Percentiles rank a stretch among this genome's conserved stretches.
Conservation (phyloP, 805 yeast genomes). For the Suhomyces sp. region DNA sequence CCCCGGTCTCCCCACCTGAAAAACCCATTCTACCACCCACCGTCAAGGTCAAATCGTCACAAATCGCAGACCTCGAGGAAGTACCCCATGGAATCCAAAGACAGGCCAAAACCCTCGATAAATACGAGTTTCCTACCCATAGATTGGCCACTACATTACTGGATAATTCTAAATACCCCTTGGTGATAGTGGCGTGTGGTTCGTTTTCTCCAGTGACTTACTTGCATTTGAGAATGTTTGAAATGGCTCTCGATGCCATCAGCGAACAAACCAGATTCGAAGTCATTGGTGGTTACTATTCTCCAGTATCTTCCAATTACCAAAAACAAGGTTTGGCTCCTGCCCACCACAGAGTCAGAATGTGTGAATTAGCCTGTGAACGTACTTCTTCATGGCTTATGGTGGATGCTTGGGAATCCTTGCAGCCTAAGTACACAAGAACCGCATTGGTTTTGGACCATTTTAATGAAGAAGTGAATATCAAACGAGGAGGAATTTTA, state of each 20-base stretch:
- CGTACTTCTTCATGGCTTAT: slow-evolving; percentile 95
- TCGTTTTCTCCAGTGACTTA: slow-evolving; percentile 95
- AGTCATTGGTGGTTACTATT: slow-evolving; percentile 93
- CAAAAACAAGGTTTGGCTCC: slow-evolving; percentile 91
- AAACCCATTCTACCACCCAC: slow-evolving; percentile 37
- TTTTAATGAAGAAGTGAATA: slow-evolving; percentile 91
- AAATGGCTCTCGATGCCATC: slow-evolving; percentile 95
- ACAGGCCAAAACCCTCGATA: slow-evolving; percentile 70
- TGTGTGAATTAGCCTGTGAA: slow-evolving; percentile 98
- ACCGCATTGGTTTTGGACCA: slow-evolving; percentile 96
- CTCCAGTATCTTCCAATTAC: slow-evolving; percentile 93
- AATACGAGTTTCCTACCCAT: slow-evolving; percentile 85
- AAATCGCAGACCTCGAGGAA: slow-evolving; percentile 92
- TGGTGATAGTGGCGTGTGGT: slow-evolving; percentile 96
- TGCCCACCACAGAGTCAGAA: slow-evolving; percentile 85
- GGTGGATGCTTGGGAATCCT: slow-evolving; percentile 99
- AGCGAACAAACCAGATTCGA: slow-evolving; percentile 91
- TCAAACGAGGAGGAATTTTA: slow-evolving; percentile 80
- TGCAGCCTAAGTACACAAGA: slow-evolving; percentile 86
- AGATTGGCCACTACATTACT: slow-evolving; percentile 67
- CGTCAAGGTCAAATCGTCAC: slow-evolving; percentile 51
- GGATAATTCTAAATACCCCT: slow-evolving; percentile 78
- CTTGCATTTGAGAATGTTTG: slow-evolving; percentile 94
- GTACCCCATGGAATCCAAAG: slow-evolving; percentile 93
- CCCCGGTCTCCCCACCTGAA: slow-evolving; percentile 1